Evolutionary conservation across 805 yeast species (phyloP), one percentile per base, ranked within the genome.

Genomic region (Lachancea cidri): DNA sequence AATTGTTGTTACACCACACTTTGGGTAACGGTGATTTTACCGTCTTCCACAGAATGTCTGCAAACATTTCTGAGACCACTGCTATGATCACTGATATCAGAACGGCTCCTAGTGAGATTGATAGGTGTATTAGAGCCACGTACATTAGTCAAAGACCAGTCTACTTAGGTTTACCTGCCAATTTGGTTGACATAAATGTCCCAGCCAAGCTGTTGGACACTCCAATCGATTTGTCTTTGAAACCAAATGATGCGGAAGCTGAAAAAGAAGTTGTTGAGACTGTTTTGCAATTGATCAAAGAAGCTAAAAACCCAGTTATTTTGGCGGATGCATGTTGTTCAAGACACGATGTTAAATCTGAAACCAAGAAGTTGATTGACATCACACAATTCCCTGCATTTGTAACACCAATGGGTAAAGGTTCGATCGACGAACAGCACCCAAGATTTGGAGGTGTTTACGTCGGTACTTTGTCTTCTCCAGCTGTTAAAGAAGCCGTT

Each of bases 381-480:
- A 60, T 67, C 44, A 83, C 94, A 35, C 77, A 82, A 62, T 85
- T 79, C 78, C 89, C 93, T 33, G 81, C 83, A 35, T 86, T 78
- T 64, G 81, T 81, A 42, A 86, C 95, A 37, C 95, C 95, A 53
- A 83, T 86, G 91, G 95, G 95, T 66, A 86, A 86, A 65, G 82
- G 86, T 44, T 71, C 78, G 16, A 76, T 85, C 52, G 14, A 71
- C 73, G 95, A 86, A 67, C 72, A 72, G 46, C 73, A 79, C 62
- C 76, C 79, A 48, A 70, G 86, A 65, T 86, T 77, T 65, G 87
- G 86, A 52, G 95, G 95, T 66, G 86, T 82, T 43, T 86, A 86
- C 62, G 85, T 85, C 44, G 95, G 95, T 54, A 72, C 83, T 13
- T 68, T 86, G 54, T 81, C 94, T 15, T 67, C 69, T 43, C 86